A percentile compares a stretch with the other conserved stretches of the same genome.
These are phyloP conservation scores for Botryotinia calthae DNA, from an alignment of 2,329 filamentous ascomycete genomes.

Conservation along the genomic window DNA sequence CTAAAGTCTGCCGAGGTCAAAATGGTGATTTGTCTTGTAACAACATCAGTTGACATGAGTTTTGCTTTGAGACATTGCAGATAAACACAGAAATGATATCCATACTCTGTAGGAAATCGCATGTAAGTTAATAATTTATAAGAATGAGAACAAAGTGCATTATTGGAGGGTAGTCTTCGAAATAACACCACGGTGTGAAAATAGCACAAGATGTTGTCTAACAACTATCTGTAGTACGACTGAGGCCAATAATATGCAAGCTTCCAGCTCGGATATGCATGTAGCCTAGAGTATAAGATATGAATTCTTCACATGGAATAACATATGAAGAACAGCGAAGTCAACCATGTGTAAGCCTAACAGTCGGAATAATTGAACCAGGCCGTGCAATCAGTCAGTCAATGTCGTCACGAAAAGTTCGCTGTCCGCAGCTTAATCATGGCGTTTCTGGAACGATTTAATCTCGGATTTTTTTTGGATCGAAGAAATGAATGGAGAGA, in stretches of 20 bases:
- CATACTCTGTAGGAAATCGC: no score
- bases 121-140: background rate
- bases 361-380: background rate
- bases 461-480: background rate
- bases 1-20: background rate
- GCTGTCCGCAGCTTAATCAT: background rate
- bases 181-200: background rate
- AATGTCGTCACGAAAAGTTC: conserved; percentile 1
- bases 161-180: background rate
- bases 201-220: background rate
- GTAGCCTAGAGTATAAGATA: background rate
- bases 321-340: background rate
- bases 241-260: conserved; percentile 15
- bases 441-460: background rate
- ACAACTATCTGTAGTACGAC: background rate
- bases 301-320: background rate
- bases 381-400: background rate
- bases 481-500: background rate
- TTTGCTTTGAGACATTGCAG: background rate
- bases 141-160: background rate
- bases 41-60: background rate
- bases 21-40: background rate
- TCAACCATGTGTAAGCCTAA: background rate
- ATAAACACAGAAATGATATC: background rate
- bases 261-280: conserved; percentile 15